Conservation (phyloP, 2,329 filamentous ascomycete genomes). For the Calonectria pseudoreteaudii region DNA sequence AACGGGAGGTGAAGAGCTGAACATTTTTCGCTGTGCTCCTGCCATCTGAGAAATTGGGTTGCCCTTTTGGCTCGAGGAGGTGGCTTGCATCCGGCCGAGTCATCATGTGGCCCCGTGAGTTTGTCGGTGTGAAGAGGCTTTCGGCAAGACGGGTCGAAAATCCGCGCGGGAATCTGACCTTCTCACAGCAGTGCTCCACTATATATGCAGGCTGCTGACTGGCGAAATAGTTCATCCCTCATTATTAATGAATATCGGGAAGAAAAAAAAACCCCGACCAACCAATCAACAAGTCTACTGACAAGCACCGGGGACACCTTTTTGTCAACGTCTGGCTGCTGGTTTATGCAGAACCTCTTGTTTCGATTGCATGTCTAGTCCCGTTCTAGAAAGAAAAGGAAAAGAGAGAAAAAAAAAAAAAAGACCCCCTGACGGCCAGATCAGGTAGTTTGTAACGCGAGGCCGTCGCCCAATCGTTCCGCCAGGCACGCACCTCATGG, state of each 20-base stretch:
- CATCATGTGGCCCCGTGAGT: constrained; percentile 1
- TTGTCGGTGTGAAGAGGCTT: not conserved
- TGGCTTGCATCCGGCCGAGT: not conserved
- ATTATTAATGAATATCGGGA: not conserved
- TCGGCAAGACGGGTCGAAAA: constrained; percentile 1
- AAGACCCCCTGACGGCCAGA: not conserved
- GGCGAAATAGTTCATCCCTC: not conserved
- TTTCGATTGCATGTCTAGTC: not conserved
- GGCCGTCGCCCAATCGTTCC: not conserved
- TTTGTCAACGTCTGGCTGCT: not conserved
- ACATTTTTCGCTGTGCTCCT: not conserved
- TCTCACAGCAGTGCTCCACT: not conserved
- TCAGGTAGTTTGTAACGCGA: not conserved
- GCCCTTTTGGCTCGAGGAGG: not conserved
- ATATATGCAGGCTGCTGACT: not conserved
- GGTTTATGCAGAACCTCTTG: not conserved
- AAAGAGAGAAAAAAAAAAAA: not conserved
- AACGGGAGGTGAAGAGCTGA: not conserved
- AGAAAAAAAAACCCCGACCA: not conserved
- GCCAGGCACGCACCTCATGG: constrained; percentile 4
- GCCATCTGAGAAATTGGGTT: not conserved
- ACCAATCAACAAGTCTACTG: not conserved
- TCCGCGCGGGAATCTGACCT: not conserved
- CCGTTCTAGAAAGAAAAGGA: not conserved
- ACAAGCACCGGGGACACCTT: not conserved